These are phyloP conservation scores for Arthroderma sp. DNA, from an alignment of 2,329 filamentous ascomycete genomes.

Conservation along the genomic window DNA sequence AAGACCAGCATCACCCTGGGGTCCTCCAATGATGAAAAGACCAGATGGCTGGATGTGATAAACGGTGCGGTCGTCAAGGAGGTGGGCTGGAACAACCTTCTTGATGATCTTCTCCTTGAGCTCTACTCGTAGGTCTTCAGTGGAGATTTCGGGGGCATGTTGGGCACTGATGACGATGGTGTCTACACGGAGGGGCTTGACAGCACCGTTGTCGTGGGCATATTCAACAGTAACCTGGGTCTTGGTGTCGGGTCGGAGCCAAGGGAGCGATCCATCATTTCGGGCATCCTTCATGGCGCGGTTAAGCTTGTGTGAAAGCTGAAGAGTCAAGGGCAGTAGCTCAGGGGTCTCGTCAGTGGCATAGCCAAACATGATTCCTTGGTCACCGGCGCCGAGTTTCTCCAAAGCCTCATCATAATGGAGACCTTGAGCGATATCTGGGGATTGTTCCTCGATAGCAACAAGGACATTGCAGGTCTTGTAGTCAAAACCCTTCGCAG, in stretches of 20 bases:
- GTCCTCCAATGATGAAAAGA: slow-evolving; percentile 97
- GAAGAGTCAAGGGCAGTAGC: slow-evolving; percentile 84
- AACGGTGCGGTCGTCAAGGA: slow-evolving; percentile 82
- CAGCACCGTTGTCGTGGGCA: slow-evolving; percentile 87
- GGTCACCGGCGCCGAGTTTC: slow-evolving; percentile 96
- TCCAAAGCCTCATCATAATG: slow-evolving; percentile 96
- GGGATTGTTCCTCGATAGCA: slow-evolving; percentile 97
- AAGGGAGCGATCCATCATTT: slow-evolving; percentile 73
- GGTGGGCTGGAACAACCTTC: slow-evolving; percentile 81
- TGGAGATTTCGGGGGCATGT: slow-evolving; percentile 77
- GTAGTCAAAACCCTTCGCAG: slow-evolving; percentile 98
- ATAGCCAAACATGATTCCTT: slow-evolving; percentile 99
- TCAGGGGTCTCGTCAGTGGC: slow-evolving; percentile 98
- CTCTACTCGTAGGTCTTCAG: slow-evolving; percentile 84
- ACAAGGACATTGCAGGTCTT: slow-evolving; percentile 98
- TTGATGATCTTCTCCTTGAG: slow-evolving; percentile 96
- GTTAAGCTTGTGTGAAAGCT: slow-evolving; percentile 95
- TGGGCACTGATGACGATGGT: slow-evolving; percentile 95
- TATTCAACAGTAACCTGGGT: slow-evolving; percentile 99
- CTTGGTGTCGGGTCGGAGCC: slow-evolving; percentile 98
- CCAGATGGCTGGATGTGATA: slow-evolving; percentile 99
- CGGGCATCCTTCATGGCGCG: slow-evolving; percentile 83
- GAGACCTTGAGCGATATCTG: slow-evolving; percentile 97
- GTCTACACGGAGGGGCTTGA: slow-evolving; percentile 84
- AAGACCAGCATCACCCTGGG: slow-evolving; percentile 95